Base-by-base conservation (phyloP, 208 protist genomes). In the Perkinsela sp. region DNA sequence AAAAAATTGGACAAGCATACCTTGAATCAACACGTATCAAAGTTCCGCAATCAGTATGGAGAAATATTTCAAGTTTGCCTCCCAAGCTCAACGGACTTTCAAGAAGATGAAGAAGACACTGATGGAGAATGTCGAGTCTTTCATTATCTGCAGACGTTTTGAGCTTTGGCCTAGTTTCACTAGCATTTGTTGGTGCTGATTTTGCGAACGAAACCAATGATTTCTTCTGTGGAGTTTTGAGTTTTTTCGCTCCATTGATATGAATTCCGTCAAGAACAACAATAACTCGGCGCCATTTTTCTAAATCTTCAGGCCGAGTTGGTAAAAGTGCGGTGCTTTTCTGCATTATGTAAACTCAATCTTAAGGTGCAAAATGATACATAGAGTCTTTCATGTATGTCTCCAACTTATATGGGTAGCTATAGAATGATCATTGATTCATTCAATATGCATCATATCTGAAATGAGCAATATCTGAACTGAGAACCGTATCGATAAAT, bases 81-180 rank as follows among this genome's bases (percentile, higher is more conserved):
- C 96, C 92, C 70, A 96, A 96, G 77, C 98, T 98, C 1, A 99
- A 74, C 6, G 96, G 92, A 68, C 83, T 95, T 77, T 99, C 96
- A 13, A 98, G 83, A 22, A 99, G 80, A 57, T 94, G 91, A 32
- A 98, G 79, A 28, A 99, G 78, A 72, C 91, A 94, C 83, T 97
- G 95, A 74, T 99, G 96, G 29, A 93, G 80, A 32, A 99, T 97
- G 77, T 99, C 96, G 1, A 96, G 96, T 66, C 96, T 85, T 77
- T 83, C 91, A 70, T 96, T 90, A 0, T 87, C 86, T 1, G 89
- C 83, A 73, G 97, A 89, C 68, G 88, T 80, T 32, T 92, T 85
- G 77, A 90, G 74, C 71, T 94, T 94, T n/a, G 79, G 40, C 6
- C 6, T n/a, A n/a, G 22, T 57, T n/a, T 6, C 40, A 6, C 80